A percentile compares a stretch with the other conserved stretches of the same genome.
Evolutionary conservation across 257 asterid genomes (phyloP).

Genomic region (Primulina eburnea): DNA sequence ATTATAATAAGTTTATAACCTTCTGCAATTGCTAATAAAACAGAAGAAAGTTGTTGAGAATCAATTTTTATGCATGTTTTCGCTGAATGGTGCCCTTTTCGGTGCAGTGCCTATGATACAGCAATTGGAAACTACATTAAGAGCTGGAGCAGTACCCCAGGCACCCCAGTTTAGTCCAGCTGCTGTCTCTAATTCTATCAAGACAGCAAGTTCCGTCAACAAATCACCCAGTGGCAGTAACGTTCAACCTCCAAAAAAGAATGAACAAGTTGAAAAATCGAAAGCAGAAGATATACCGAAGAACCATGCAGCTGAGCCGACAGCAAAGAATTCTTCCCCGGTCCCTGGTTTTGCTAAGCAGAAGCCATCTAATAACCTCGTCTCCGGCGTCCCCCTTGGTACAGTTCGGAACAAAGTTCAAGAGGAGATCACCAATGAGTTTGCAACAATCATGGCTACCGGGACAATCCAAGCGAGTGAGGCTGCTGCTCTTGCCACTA

Average conservation of each 20-base stretch:
- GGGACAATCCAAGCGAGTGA: conserved; percentile 93
- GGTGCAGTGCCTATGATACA: conserved; percentile 92
- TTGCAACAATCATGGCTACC: conserved; percentile 84
- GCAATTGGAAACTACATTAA: conserved; percentile 67
- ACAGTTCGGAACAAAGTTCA: conserved; percentile 79
- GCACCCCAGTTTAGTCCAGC: conserved; percentile 67
- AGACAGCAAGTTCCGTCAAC: conserved; percentile 25
- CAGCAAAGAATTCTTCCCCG: conserved; percentile 3
- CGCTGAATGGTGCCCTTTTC: neutral
- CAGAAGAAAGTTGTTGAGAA: neutral
- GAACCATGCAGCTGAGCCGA: conserved; percentile 1
- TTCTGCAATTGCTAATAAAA: too few relatives aligned
- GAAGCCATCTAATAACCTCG: conserved; percentile 28
- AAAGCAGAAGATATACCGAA: conserved; percentile 19
- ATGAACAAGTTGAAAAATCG: conserved; percentile 14
- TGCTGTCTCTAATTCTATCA: conserved; percentile 35
- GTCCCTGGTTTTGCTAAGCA: conserved; percentile 19
- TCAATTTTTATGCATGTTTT: neutral
- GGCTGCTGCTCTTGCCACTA: conserved; percentile 92
- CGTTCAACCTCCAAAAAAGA: conserved; percentile 17
- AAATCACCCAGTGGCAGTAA: too few relatives aligned
- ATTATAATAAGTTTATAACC: too few relatives aligned
- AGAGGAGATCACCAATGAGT: conserved; percentile 77
- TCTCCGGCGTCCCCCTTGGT: conserved; percentile 57
- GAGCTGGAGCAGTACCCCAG: conserved; percentile 84